Evolutionary conservation across 2,329 filamentous ascomycete genomes (phyloP).

Genomic region (Penicillium sp.): DNA sequence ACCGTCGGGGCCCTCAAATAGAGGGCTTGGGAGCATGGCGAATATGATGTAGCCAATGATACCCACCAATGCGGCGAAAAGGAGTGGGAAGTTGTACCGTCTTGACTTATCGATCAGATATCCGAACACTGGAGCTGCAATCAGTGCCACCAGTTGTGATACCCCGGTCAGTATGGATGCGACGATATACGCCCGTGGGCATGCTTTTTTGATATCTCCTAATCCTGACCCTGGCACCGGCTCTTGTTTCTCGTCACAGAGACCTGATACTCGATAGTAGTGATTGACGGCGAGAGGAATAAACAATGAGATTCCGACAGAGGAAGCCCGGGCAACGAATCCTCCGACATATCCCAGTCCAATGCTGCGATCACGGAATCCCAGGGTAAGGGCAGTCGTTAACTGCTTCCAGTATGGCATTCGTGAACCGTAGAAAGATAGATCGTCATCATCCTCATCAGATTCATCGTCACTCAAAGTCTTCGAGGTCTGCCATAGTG

Average conservation of each 20-base stretch:
- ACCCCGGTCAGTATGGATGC: constrained; percentile 83
- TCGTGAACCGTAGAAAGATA: neutral
- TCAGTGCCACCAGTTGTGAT: constrained; percentile 78
- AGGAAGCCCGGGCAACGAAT: constrained; percentile 90
- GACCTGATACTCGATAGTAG: constrained; percentile 77
- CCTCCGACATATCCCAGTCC: constrained; percentile 86
- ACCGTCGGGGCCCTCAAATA: constrained; percentile 67
- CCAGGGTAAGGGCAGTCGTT: constrained; percentile 62
- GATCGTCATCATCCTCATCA: constrained; percentile 9
- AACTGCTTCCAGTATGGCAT: constrained; percentile 52
- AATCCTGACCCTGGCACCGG: constrained; percentile 30
- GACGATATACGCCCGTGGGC: constrained; percentile 79
- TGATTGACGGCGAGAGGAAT: constrained; percentile 90
- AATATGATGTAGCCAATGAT: constrained; percentile 75
- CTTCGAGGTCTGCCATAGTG: constrained; percentile 39
- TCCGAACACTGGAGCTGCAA: constrained; percentile 83
- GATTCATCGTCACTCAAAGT: constrained; percentile 3
- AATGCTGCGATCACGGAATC: constrained; percentile 72
- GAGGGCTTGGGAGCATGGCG: constrained; percentile 71
- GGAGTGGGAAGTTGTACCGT: constrained; percentile 67
- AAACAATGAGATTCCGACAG: constrained; percentile 91
- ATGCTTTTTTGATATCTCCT: constrained; percentile 74
- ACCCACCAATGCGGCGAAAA: constrained; percentile 68
- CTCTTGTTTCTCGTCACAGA: constrained; percentile 57
- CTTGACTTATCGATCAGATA: constrained; percentile 69